Conservation (phyloP, 129 eudicot genomes). For the Tagetes erecta region DNA sequence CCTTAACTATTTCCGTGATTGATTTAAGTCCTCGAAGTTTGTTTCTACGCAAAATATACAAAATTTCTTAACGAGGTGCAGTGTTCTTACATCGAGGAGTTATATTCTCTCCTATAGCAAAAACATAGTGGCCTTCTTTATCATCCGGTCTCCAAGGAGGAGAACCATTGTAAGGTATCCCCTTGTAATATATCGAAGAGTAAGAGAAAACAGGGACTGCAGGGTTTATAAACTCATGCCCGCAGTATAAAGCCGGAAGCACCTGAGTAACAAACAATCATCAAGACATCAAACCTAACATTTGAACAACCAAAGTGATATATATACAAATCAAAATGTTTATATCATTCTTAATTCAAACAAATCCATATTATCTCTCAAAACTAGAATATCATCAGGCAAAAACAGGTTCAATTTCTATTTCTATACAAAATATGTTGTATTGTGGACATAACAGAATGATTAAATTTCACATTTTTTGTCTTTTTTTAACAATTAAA, state of each 20-base stretch:
- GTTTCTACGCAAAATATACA: neutral
- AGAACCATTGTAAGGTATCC: slow-evolving; percentile 66
- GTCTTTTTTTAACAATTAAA: neutral
- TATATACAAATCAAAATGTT: neutral
- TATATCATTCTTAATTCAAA: slow-evolving; percentile 3
- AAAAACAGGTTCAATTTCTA: slow-evolving; percentile 1
- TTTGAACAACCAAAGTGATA: neutral
- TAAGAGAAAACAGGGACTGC: slow-evolving; percentile 58
- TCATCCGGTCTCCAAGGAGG: slow-evolving; percentile 91
- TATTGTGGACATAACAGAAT: neutral
- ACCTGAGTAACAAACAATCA: slow-evolving; percentile 46
- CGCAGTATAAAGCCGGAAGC: slow-evolving; percentile 60
- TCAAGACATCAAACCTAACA: neutral
- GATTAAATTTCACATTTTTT: too few relatives aligned
- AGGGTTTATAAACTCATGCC: slow-evolving; percentile 56
- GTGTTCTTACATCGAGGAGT: slow-evolving; percentile 72
- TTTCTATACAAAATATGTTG: neutral
- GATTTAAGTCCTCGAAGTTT: neutral
- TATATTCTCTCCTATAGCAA: slow-evolving; percentile 70
- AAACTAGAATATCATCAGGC: neutral
- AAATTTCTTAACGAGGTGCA: neutral
- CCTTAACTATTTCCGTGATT: neutral
- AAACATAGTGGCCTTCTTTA: slow-evolving; percentile 81
- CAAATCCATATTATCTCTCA: neutral
- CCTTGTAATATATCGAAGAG: slow-evolving; percentile 74